A percentile compares a stretch with the other conserved stretches of the same genome.
phyloP scores from a whole-genome alignment of 208 protist genomes.

The Leishmania lainsoni region DNA sequence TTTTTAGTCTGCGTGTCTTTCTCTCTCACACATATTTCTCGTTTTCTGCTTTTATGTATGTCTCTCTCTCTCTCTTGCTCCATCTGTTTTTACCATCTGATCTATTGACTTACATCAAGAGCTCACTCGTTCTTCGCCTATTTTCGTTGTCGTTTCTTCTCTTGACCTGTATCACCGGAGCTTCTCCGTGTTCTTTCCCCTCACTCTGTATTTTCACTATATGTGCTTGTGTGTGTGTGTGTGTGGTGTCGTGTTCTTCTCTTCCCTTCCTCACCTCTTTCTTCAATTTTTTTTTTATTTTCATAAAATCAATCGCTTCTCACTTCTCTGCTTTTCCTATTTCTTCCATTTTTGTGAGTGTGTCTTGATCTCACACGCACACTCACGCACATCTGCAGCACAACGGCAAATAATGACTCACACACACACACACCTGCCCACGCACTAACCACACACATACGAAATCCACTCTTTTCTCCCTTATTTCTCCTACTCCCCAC shows the following conservation, averaged over 20 bases:
- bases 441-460: no score
- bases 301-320: not conserved
- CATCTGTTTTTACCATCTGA: not conserved
- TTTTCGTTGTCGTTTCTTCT: not conserved
- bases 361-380: not conserved
- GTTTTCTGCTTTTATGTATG: not conserved
- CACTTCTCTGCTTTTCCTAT: not conserved
- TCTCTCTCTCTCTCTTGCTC: slow-evolving; percentile 1
- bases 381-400: not conserved
- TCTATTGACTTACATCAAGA: not conserved
- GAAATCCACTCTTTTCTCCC: not conserved
- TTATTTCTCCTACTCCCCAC: not conserved
- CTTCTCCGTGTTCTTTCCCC: not conserved
- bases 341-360: not conserved
- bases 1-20: not conserved
- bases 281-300: not conserved
- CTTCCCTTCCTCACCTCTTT: not conserved
- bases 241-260: not conserved
- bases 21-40: not conserved
- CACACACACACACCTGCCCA: no score
- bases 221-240: not conserved
- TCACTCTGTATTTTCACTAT: not conserved
- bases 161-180: slow-evolving; percentile 1
- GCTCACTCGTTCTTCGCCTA: not conserved
- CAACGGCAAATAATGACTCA: no score